A percentile compares a stretch with the other conserved stretches of the same genome.
Conservation (phyloP, 257 asterid genomes). For the Fraxinus americana region DNA sequence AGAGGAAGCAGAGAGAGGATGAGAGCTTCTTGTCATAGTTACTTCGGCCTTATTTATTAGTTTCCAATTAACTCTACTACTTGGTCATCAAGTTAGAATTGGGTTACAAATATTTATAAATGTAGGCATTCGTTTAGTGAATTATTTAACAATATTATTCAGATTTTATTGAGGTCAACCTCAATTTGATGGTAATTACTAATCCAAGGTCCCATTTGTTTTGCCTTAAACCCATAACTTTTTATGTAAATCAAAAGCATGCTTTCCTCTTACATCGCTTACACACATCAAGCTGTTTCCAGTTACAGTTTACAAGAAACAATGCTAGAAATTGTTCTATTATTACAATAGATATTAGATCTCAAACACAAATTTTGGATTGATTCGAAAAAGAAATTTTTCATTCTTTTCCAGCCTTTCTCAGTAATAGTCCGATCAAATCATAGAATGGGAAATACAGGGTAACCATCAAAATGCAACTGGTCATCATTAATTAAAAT, state of each 20-base stretch:
- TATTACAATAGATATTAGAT: not conserved
- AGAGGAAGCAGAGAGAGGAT: not conserved
- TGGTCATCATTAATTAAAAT: not conserved
- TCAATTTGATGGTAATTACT: not conserved
- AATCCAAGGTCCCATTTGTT: not conserved
- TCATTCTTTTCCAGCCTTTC: too few species aligned
- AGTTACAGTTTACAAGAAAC: not conserved
- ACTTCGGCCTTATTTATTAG: not conserved
- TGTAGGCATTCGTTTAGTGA: not conserved
- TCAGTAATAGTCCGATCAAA: not conserved
- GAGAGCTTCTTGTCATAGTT: not conserved
- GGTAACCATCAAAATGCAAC: not conserved
- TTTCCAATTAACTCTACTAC: not conserved
- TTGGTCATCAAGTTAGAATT: not conserved
- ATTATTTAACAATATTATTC: not conserved
- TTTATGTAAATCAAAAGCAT: not conserved
- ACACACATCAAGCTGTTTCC: not conserved
- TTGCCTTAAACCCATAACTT: not conserved
- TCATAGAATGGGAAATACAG: not conserved
- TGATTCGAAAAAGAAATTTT: not conserved
- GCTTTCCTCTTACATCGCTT: not conserved
- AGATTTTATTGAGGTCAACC: not conserved
- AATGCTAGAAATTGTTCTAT: not conserved
- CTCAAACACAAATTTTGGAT: not conserved
- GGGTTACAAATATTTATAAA: not conserved